These are phyloP conservation scores for Russula dissimulans DNA, from an alignment of 768 basidiomycete genomes.

Conservation along the genomic window DNA sequence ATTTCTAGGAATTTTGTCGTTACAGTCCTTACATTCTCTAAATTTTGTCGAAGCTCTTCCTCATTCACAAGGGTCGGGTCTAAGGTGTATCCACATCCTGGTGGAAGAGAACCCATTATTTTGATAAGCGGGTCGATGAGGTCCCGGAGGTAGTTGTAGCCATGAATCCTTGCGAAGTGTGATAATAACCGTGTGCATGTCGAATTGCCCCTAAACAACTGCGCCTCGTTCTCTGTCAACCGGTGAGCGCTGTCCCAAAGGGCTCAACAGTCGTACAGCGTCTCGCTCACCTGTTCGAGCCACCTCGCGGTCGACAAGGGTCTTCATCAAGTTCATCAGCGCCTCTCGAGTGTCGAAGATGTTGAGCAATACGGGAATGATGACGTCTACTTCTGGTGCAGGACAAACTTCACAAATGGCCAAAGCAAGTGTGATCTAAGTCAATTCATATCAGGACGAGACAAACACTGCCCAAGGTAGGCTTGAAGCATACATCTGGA, in stretches of 20 bases:
- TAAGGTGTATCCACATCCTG: conserved; percentile 68
- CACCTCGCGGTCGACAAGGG: conserved; percentile 82
- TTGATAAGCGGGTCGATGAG: conserved; percentile 71
- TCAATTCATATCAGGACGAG: neutral
- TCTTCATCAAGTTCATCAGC: conserved; percentile 65
- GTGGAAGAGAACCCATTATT: conserved; percentile 61
- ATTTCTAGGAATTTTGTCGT: conserved; percentile 69
- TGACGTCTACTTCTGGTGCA: conserved; percentile 66
- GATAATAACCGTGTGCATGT: conserved; percentile 83
- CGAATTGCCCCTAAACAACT: conserved; percentile 83
- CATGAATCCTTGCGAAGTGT: conserved; percentile 80
- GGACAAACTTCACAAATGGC: conserved; percentile 87
- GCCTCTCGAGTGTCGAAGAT: conserved; percentile 72
- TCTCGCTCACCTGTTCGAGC: conserved; percentile 50
- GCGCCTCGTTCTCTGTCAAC: conserved; percentile 59
- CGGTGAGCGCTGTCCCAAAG: neutral
- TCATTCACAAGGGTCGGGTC: conserved; percentile 54
- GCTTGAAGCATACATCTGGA: conserved; percentile 45
- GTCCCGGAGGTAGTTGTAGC: conserved; percentile 82
- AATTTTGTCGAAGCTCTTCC: conserved; percentile 59
- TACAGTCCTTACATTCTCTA: conserved; percentile 60
- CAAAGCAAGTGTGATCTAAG: conserved; percentile 65
- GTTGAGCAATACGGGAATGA: conserved; percentile 79
- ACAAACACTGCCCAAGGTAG: neutral
- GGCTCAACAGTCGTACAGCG: neutral